These are phyloP conservation scores for Collybia nuda DNA, from an alignment of 768 basidiomycete genomes.

Conservation along the genomic window DNA sequence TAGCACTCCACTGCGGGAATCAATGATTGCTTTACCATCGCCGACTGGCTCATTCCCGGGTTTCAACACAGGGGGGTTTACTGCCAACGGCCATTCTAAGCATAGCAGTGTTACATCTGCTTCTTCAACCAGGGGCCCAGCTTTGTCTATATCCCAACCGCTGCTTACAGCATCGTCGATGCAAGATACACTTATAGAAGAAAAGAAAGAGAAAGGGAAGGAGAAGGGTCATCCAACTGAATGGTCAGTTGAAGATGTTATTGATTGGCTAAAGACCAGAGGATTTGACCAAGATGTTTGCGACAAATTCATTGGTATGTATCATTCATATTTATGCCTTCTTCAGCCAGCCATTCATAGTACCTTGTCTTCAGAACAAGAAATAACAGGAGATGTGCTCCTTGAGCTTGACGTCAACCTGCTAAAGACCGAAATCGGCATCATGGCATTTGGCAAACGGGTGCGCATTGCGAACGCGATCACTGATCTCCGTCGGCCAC, in stretches of 20 bases:
- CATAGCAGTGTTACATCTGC: conserved; percentile 35
- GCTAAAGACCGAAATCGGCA: conserved; percentile 91
- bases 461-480: conserved; percentile 93
- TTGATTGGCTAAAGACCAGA: conserved; percentile 82
- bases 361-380: conserved; percentile 70
- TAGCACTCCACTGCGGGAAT: conserved; percentile 27
- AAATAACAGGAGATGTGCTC: conserved; percentile 96
- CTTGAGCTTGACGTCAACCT: conserved; percentile 91
- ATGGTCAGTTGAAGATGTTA: conserved; percentile 88
- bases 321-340: neutral
- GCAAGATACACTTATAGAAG: conserved; percentile 16
- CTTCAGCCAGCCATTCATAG: neutral
- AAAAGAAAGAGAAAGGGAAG: conserved; percentile 23
- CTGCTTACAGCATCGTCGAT: conserved; percentile 14
- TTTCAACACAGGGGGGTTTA: conserved; percentile 10
- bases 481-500: conserved; percentile 76
- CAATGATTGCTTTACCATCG: conserved; percentile 21
- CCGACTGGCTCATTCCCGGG: conserved; percentile 13
- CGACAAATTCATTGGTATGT: conserved; percentile 82
- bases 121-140: conserved; percentile 6
- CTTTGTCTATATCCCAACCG: conserved; percentile 6
- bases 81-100: conserved; percentile 32
- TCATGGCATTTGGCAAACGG: conserved; percentile 92
- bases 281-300: conserved; percentile 85
- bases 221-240: conserved; percentile 55